Base-by-base conservation (phyloP, 2,329 filamentous ascomycete genomes). In the Aspergillus candidus region DNA sequence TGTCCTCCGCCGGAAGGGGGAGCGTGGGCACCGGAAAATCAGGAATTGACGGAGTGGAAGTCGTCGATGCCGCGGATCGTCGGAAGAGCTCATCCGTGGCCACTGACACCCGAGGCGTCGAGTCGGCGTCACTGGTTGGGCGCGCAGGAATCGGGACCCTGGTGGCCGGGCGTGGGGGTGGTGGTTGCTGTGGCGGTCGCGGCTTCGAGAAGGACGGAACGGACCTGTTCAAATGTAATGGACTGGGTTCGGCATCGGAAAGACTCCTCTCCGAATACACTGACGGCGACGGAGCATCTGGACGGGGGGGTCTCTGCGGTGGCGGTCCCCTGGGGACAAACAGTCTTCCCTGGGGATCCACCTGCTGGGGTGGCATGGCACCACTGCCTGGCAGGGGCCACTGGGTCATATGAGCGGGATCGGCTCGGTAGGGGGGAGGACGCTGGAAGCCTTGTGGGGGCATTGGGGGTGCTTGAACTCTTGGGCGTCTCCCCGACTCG, bases 311-410 rank as follows among this genome's bases (percentile, higher is more conserved):
- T 43, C 71, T 60, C 45, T 61, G 67, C 14, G 69, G 70, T 29
- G 66, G 63, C 48, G 66, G 68, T 30, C 66, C 60, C 43, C 60
- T 61, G 18, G 61, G 55, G 30, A 55, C 55, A 33, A 64, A 46
- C 32, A 51, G 48, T 38, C 52, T 51, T 15, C 53, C 54, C 50
- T 64, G 54, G 39, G 56, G 42, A 35, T 56, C 52, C 27, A 53
- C 44, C 14, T 58, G 52, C 6, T 56, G 60, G 18, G 54, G 43
- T 18, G 53, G 50, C 12, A 53, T 49, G 30, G 57, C 45, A 38
- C 62, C 59, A 49, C 67, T 62, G 6, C 22, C 22, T n/a, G 67
- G 60, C 8, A 74, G 59, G 38, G 72, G 71, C 72, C 72, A 75
- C 57, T 72, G 68, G 32, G 67, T 65, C 47, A 63, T 60, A 40